Conservation (phyloP, 306 rosid species). For the Prunus dulcis region DNA sequence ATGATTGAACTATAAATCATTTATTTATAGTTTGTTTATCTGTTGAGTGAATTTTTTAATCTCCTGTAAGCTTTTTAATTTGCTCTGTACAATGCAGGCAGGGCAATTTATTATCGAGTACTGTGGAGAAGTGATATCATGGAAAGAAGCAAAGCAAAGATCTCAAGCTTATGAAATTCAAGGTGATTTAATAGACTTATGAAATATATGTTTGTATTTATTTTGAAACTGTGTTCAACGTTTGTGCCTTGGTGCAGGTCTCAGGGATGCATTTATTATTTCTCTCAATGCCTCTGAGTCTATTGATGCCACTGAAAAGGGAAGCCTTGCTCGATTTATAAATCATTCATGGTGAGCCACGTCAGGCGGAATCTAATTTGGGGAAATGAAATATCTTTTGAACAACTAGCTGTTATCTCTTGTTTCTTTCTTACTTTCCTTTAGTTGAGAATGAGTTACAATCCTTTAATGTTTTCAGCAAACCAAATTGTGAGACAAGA, state of each 20-base stretch:
- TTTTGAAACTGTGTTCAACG: conserved; percentile 21
- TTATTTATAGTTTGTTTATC: neutral
- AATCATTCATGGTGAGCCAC: conserved; percentile 90
- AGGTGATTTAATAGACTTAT: conserved; percentile 46
- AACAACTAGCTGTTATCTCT: neutral
- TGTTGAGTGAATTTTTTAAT: neutral
- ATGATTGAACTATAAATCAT: neutral
- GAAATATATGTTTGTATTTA: neutral
- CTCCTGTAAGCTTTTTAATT: conserved; percentile 9
- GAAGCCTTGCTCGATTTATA: conserved; percentile 91
- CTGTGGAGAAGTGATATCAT: conserved; percentile 95
- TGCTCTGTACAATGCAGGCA: conserved; percentile 41
- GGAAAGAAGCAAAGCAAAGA: conserved; percentile 93
- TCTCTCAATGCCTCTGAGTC: conserved; percentile 87
- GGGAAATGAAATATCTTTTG: conserved; percentile 4
- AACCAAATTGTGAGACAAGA: conserved; percentile 93
- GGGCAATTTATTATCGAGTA: conserved; percentile 88
- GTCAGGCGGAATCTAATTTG: conserved; percentile 14
- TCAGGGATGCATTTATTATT: conserved; percentile 87
- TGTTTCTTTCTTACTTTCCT: neutral
- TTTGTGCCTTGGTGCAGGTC: conserved; percentile 58
- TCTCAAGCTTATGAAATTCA: conserved; percentile 78
- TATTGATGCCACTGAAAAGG: conserved; percentile 92
- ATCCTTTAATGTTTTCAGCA: conserved; percentile 54
- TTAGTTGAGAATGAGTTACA: conserved; percentile 32